Base-by-base conservation (phyloP, 352 stramenopile species). In the Phytophthora fragariaefolia region DNA sequence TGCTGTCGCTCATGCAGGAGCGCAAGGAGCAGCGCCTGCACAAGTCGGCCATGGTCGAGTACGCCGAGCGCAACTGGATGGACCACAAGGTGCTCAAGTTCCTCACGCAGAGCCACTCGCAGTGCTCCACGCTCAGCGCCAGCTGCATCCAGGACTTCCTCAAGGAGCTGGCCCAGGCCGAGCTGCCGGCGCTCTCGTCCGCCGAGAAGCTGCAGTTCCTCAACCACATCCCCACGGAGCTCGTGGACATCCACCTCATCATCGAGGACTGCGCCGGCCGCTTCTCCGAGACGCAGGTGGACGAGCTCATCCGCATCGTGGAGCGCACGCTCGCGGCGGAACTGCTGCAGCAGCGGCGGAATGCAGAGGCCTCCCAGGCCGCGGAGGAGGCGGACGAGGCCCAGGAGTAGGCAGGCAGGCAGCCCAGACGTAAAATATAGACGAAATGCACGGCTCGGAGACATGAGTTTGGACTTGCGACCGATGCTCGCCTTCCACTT, bases 1-100 rank as follows among this genome's bases (percentile, higher is more conserved):
- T 93, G 64, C 81, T 87, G 27, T 61, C 87, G 71, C 77, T 95
- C 59, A 86, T 95, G 75, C 82, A 93, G 71, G 87, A 95, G 77
- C 83, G 87, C 55, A 88, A 89, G 71, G 83, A 90, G 47, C 74
- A 76, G 36, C 82, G 87, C 2, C 69, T 93, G 56, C 85, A 93
- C 76, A 93, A 90, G 70, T 84, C 83, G 6, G 84, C 82, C 20
- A 89, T 78, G 55, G 80, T 85, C 42, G 81, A 83, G 56, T 93
- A 95, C 63, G 85, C 87, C 7, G 87, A 95, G 71, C 82, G 87
- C 75, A 93, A 93, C 75, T 95, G 87, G 87, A 92, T 95, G 82
- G 85, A 95, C 80, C 86, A 93, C 77, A 95, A 95, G 69, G 82
- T 95, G 71, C 80, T 93, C 78, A 95, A 93, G 72, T 93, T 91